Base-by-base conservation (phyloP, 169 alveolate species). In the Cryptosporidium parvum region DNA sequence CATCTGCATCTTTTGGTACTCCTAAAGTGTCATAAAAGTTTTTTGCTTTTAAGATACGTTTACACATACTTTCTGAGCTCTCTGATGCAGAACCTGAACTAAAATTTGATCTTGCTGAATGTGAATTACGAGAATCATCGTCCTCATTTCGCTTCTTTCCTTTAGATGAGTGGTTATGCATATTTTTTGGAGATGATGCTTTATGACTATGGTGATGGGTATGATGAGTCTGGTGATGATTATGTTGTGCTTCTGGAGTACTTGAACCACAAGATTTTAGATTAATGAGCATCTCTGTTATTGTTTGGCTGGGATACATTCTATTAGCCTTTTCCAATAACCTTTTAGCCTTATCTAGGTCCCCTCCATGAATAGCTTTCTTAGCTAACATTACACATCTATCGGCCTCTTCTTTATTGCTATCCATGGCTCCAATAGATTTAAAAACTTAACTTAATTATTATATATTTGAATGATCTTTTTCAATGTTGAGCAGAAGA, bases 1-100 rank as follows among this genome's bases (percentile, higher is more conserved):
- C 98, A 31, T 93, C 89, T 31, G 98, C 98, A 65, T 92, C 91
- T 70, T 91, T 95, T 3, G 97, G 92, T 52, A 98, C 91, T 29
- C 98, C 98, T 65, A 97, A 93, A 18, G 96, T 94, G 84, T 95
- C 97, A 85, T 97, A 97, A 93, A 94, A 97, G 91, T 96, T 96
- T 92, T 92, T 93, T 59, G 97, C 92, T 53, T 93, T 93, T 37
- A 96, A 92, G 29, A 95, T 95, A 84, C 93, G 93, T 92, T 91
- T 95, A 91, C 91, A 93, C 69, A 70, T 91, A 62, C 51, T 26
- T 26, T 80, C 89, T 18, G 89, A 65, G 14, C 23, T 33, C 33
- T 80, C 89, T 16, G 65, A 42, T 26, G 80, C 39, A 48, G 72
- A 61, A 29, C 52, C n/a, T n/a, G 68, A 35, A 18, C 80, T 29